Evolutionary conservation across 805 yeast species (phyloP), one percentile per base, ranked within the genome.

Genomic region (Candida incommunis): DNA sequence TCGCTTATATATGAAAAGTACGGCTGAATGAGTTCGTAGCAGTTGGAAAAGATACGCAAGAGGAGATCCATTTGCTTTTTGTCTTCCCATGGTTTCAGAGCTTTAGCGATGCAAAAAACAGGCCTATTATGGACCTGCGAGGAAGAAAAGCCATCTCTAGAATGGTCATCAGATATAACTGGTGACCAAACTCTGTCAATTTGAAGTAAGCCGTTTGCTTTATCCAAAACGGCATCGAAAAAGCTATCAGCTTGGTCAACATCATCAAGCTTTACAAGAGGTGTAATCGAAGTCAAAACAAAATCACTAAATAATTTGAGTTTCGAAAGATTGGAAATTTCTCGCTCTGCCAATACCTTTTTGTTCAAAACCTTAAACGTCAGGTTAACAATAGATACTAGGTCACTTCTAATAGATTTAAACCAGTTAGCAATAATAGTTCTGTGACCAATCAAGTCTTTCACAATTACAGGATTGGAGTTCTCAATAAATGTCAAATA

Each of bases 31-130:
- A 31, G 11, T 31, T 31, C 37, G 18, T 31, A 31, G 18, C 37
- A 31, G 13, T 31, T 9, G 18, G 20, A 13, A 16, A 31, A 31
- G 20, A 31, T 31, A 9, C 18, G 11, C 18, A 31, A 5, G n/a
- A 31, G 7, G 18, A 31, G 18, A 9, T 7, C 7, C 18, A 9
- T 7, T 16, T 31, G 37, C 4, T 16, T 31, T 9, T 31, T 18
- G n/a, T 31, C 37, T 31, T 31, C 37, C 37, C 37, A 31, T 11
- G 37, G 37, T 31, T 31, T 31, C 20, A 31, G 18, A 9, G 37
- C 11, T n/a, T 31, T 31, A 5, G 18, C 37, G 7, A 31, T 31
- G 7, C 18, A 11, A 9, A 31, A n/a, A 11, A 31, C 18, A 5
- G 20, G 18, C 20, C 37, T 9, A 31, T 31, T 31, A 16, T 31